Base-by-base conservation (phyloP, 495 filamentous ascomycete species). In the Bacidia rubella region DNA sequence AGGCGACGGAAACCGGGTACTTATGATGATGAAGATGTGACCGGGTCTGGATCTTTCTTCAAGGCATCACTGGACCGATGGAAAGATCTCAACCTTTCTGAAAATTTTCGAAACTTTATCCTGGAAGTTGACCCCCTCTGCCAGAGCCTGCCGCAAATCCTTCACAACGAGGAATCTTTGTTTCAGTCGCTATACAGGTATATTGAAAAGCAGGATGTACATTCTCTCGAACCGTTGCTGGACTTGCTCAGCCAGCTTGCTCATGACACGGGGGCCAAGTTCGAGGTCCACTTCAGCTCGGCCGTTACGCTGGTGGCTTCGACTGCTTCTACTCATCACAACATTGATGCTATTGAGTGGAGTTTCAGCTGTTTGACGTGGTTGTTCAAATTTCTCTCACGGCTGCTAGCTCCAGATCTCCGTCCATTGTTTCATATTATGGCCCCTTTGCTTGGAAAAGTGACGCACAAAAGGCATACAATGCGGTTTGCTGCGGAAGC, bases 381-480 rank as follows among this genome's bases (percentile, higher is more conserved):
- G 77, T 77, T 95, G 17, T 93, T 97, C 76, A 99, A 97, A 62
- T 97, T 94, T 59, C 77, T 99, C 19, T 90, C 88, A 2, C 78
- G 85, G 42, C 73, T 96, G 7, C 63, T 99, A 21, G 84, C 87
- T 0, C 83, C 87, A 3, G 86, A 99, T 62, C 68, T 97, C 49
- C 74, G 87, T 57, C 86, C 90, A 23, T 76, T 93, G 5, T 87
- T 86, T 61, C 75, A 85, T 57, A 78, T 87, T 35, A 80, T 97
- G 70, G 78, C 86, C 10, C 85, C 90, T 5, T 75, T 96, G 47
- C 78, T 99, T 29, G 93, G 92, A 47, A 87, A 83, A 63, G 76
- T 81, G 59, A 76, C 77, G 51, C 86, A 87, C 60, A 90, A 88
- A 55, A 71, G 78, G 0, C 87, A 93, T 66, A 86, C 95, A 53